Evolutionary conservation across 305 asterid species (phyloP).

Genomic region (Caryopteris hybrid): DNA sequence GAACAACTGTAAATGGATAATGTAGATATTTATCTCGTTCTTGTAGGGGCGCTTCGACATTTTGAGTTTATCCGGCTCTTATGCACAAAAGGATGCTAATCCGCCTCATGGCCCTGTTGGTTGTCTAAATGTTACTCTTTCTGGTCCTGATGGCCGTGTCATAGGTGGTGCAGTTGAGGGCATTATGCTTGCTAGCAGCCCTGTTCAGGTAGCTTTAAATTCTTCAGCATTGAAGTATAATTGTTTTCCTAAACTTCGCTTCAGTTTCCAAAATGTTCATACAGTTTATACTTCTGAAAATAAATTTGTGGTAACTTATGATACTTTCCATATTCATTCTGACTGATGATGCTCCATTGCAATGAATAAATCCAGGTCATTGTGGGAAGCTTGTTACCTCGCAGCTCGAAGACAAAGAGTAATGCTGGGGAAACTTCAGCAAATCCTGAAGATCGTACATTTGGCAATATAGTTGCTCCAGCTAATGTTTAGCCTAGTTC

Average conservation of each 20-base stretch:
- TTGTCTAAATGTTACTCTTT: slow-evolving; percentile 45
- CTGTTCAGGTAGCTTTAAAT: slow-evolving; percentile 47
- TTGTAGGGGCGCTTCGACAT: slow-evolving; percentile 55
- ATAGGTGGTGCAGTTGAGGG: slow-evolving; percentile 62
- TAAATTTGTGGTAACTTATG: too few relatives aligned
- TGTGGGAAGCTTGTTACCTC: slow-evolving; percentile 45
- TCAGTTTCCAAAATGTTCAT: not conserved
- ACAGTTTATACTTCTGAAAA: not conserved
- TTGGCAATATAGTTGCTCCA: slow-evolving; percentile 26
- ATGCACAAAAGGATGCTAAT: slow-evolving; percentile 25
- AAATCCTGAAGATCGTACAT: slow-evolving; percentile 24
- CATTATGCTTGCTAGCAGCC: slow-evolving; percentile 50
- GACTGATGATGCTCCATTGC: not conserved
- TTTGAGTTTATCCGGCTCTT: slow-evolving; percentile 48
- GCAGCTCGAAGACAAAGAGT: slow-evolving; percentile 33
- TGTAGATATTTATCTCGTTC: not conserved
- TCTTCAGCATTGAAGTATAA: not conserved
- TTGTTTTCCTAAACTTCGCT: not conserved
- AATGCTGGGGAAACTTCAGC: slow-evolving; percentile 31
- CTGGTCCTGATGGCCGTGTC: slow-evolving; percentile 54
- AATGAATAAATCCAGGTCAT: slow-evolving; percentile 39
- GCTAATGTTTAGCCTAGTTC: slow-evolving; percentile 32
- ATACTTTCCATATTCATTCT: too few relatives aligned
- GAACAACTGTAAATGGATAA: not conserved
- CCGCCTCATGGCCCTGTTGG: slow-evolving; percentile 33